These are phyloP conservation scores for Leptoxyphium fumago DNA, from an alignment of 2,329 filamentous ascomycete species.

Conservation along the genomic window DNA sequence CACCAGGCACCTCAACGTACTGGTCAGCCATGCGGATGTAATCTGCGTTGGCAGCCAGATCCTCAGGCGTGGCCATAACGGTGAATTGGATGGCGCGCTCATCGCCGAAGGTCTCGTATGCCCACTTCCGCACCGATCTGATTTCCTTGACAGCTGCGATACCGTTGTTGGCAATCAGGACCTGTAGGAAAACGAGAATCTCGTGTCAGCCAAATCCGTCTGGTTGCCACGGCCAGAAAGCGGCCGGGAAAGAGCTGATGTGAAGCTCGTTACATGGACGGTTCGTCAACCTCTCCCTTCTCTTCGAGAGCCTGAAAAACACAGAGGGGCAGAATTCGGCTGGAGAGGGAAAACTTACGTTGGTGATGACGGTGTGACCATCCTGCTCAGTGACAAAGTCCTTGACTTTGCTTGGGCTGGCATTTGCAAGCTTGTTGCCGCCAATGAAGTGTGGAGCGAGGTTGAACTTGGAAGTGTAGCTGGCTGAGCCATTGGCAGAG, in stretches of 20 bases:
- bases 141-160: constrained; percentile 99
- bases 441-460: constrained; percentile 92
- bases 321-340: no score
- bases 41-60: constrained; percentile 92
- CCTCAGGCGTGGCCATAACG: constrained; percentile 98
- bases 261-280: no score
- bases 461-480: constrained; percentile 67
- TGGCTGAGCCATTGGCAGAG: constrained; percentile 37
- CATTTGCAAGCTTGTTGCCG: constrained; percentile 73
- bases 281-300: no score
- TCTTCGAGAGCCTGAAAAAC: no score
- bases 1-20: constrained; percentile 96
- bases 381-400: constrained; percentile 84
- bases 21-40: constrained; percentile 99
- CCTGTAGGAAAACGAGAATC: constrained; percentile 36
- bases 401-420: constrained; percentile 75
- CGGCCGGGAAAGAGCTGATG: no score
- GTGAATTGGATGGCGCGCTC: constrained; percentile 98
- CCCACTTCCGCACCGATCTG: constrained; percentile 98
- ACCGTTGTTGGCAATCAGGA: constrained; percentile 98
- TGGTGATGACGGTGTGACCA: constrained; percentile 96
- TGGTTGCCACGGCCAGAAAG: no score
- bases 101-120: constrained; percentile 98
- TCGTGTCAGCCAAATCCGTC: no score
- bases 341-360: constrained; percentile 44